Evolutionary conservation across 75 land plant species (phyloP).

Genomic region (Pinus taeda): DNA sequence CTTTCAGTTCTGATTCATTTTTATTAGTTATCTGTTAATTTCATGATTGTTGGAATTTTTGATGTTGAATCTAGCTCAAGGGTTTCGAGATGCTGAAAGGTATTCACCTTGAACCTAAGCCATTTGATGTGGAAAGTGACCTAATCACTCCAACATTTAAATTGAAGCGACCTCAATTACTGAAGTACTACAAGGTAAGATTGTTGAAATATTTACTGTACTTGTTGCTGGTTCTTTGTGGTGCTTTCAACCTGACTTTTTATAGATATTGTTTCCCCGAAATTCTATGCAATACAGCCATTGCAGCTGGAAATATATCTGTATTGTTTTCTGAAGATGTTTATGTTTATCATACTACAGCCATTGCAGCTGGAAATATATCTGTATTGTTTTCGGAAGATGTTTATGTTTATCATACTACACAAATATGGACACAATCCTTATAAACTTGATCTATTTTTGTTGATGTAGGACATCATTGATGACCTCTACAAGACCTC

Average conservation of each 20-base stretch:
- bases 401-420: too few relatives aligned
- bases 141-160: conserved; percentile 85
- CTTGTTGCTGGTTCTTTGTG: background rate
- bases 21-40: conserved; percentile 5
- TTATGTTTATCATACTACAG: too few relatives aligned
- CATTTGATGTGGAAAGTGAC: conserved; percentile 75
- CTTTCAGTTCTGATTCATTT: background rate
- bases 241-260: background rate
- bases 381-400: too few relatives aligned
- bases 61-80: conserved; percentile 45
- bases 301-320: background rate
- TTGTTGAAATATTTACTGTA: background rate
- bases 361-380: too few relatives aligned
- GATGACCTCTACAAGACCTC: conserved; percentile 18
- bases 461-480: conserved; percentile 14
- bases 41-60: background rate
- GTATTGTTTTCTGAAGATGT: background rate
- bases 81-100: conserved; percentile 79
- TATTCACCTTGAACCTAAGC: conserved; percentile 69
- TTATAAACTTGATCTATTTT: background rate
- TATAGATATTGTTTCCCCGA: background rate
- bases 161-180: conserved; percentile 75
- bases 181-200: conserved; percentile 72
- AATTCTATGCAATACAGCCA: background rate
- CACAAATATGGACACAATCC: too few relatives aligned